Base-by-base conservation (phyloP, 805 yeast species). In the Metschnikowia colocasiae region DNA sequence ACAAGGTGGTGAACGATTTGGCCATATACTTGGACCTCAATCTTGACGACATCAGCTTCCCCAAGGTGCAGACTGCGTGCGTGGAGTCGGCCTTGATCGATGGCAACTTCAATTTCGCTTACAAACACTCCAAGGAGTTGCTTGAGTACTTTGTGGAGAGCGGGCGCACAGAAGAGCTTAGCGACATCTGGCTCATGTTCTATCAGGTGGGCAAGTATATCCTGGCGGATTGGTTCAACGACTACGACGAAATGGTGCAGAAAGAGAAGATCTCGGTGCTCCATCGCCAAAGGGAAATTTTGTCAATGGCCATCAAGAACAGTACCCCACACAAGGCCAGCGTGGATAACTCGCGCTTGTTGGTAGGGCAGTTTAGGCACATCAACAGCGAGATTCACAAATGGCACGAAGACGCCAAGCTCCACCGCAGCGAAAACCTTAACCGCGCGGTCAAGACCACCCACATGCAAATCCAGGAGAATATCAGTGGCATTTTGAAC, bases 31-130 rank as follows among this genome's bases (percentile, higher is more conserved):
- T 78, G 16, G 61, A 64, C 6, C 49, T 63, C 4, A 38, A 45
- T 18, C 31, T 50, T 10, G 48, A 50, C 2, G 52, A 51, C 37
- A 55, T 58, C 33, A 61, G 59, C 41, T 64, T 73, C 32, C 60
- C 64, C 15, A 59, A 59, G 43, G 50, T 78, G 5, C 61, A 71
- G 46, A 64, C 73, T 13, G 71, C 79, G 34, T 83, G 87, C 55
- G 79, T 88, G 19, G 88, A 86, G 54, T 74, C 83, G 38, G 80
- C 95, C 0, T 68, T 86, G 23, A 80, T 75, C 1, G 80, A 83
- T 40, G 67, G 71, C 49, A 84, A 87, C 60, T 86, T 87, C 54
- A 60, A 62, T 1, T 80, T 70, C 52, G 90, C 95, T 0, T 74
- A 71, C 51, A 63, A 65, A 3, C 65, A 70, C 37, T 60, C 78